Base-by-base conservation (phyloP, 2,329 filamentous ascomycete species). In the Talaromyces sp. region DNA sequence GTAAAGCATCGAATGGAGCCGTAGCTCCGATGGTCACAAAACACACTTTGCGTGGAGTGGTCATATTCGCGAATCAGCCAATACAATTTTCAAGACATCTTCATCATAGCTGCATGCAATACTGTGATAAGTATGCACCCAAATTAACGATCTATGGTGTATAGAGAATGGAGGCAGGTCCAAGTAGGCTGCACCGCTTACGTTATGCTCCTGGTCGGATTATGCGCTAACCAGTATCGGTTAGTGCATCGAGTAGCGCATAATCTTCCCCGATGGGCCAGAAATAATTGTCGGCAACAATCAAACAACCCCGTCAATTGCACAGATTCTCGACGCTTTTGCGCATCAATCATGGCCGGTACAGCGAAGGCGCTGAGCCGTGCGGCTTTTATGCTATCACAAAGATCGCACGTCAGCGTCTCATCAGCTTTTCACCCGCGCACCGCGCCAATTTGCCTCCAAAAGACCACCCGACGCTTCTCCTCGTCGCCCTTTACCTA, bases 11-110 rank as follows among this genome's bases (percentile, higher is more conserved):
- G 78, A 99, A 99, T 22, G 90, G 86, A 17, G 93, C 93, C 0
- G 94, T 99, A 6, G 95, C 94, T 64, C 95, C 95, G 35, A 97
- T 90, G 0, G 95, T 98, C 63, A 97, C 89, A 69, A 99, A 91
- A 75, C 91, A 95, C 62, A 79, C 56, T 68, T 81, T 83, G 58
- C 69, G 73, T 62, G n/a, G 37, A 41, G n/a, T 52, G 25, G 54
- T 50, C 64, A 66, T 66, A 31, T 57, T 59, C 39, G 61, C 61
- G 15, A 57, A 31, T 22, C 33, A 37, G 10, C 52, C 31, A 56
- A 56, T 56, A 37, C 13, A 11, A 37, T 62, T 65, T 61, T 60
- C 58, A 56, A 64, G 56, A 31, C 56, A 59, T 59, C 35, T 45
- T 59, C 56, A 59, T 9, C 19, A 35, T 19, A 33, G 37, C 22